Percentiles rank a stretch among this genome's conserved stretches.
Conservation (phyloP, 352 stramenopile species). For the Pythium aquatile region DNA sequence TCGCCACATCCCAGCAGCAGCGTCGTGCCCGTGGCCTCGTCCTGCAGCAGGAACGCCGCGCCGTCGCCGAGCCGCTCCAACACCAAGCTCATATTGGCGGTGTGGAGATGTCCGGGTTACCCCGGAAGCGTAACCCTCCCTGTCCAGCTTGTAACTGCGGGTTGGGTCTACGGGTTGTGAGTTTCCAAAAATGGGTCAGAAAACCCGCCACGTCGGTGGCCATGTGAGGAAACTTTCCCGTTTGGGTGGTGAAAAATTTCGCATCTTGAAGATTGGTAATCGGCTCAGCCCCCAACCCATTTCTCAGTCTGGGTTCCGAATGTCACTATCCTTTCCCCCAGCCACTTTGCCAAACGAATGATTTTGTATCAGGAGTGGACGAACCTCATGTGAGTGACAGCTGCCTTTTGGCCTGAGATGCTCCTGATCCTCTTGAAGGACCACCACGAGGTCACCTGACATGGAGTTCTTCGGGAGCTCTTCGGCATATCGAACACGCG, state of each 20-base stretch:
- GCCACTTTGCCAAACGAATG: too few species aligned
- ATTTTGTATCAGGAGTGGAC: not conserved
- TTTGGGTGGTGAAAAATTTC: slow-evolving; percentile 5
- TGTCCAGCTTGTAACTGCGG: not conserved
- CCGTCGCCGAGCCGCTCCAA: slow-evolving; percentile 69
- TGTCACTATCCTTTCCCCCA: not conserved
- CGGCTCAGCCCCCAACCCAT: not conserved
- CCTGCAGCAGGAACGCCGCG: slow-evolving; percentile 64
- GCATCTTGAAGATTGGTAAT: slow-evolving; percentile 11
- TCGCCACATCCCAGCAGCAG: slow-evolving; percentile 71
- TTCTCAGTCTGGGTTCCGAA: not conserved
- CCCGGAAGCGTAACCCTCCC: not conserved
- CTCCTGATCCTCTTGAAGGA: not conserved
- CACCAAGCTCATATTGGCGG: slow-evolving; percentile 47
- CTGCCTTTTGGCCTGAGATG: slow-evolving; percentile 1
- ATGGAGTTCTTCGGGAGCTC: not conserved
- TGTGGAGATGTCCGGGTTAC: not conserved
- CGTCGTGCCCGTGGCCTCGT: slow-evolving; percentile 43
- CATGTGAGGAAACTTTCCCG: not conserved
- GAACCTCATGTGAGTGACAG: not conserved
- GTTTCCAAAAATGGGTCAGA: not conserved
- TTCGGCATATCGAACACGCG: not conserved
- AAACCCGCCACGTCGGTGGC: not conserved
- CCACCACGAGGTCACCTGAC: not conserved
- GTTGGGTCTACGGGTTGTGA: not conserved